Evolutionary conservation across 208 protist genomes (phyloP).

Genomic region (Crithidia brevicula): DNA sequence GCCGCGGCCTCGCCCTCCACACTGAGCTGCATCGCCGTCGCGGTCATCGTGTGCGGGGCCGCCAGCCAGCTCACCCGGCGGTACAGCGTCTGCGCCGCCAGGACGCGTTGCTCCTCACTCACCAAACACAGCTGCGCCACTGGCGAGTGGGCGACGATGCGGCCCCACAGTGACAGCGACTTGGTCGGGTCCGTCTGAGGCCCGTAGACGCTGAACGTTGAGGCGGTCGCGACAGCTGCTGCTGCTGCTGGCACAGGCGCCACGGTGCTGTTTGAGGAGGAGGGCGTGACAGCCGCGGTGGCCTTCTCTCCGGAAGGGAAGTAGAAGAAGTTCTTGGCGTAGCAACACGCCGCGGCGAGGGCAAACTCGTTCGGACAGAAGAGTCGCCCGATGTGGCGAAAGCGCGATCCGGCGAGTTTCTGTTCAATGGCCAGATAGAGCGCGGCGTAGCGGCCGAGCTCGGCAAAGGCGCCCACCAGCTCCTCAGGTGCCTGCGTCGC

Average conservation of each 20-base stretch:
- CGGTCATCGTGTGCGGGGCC: constrained; percentile 43
- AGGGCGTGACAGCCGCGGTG: too few relatives aligned
- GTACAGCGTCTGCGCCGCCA: constrained; percentile 46
- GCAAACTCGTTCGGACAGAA: constrained; percentile 57
- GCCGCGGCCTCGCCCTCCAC: constrained; percentile 19
- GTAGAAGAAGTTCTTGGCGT: constrained; percentile 46
- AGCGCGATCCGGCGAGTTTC: constrained; percentile 47
- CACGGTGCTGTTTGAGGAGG: too few relatives aligned
- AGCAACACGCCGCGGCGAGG: constrained; percentile 62
- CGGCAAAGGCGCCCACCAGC: constrained; percentile 19
- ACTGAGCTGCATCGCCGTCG: constrained; percentile 43
- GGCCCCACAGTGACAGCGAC: constrained; percentile 38
- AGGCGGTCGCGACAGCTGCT: not conserved
- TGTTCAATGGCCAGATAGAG: constrained; percentile 56
- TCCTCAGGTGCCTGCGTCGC: not conserved
- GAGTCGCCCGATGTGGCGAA: constrained; percentile 44
- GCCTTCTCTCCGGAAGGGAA: not conserved
- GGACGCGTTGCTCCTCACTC: constrained; percentile 60
- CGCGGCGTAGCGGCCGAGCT: constrained; percentile 44
- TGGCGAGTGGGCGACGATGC: constrained; percentile 35
- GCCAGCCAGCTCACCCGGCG: constrained; percentile 47
- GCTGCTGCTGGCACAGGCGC: not conserved
- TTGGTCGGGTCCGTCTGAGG: constrained; percentile 49
- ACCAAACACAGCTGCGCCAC: constrained; percentile 35
- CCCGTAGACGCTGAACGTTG: constrained; percentile 43